Conservation (phyloP, 352 stramenopile genomes). For the Phytophthora hybrid region DNA sequence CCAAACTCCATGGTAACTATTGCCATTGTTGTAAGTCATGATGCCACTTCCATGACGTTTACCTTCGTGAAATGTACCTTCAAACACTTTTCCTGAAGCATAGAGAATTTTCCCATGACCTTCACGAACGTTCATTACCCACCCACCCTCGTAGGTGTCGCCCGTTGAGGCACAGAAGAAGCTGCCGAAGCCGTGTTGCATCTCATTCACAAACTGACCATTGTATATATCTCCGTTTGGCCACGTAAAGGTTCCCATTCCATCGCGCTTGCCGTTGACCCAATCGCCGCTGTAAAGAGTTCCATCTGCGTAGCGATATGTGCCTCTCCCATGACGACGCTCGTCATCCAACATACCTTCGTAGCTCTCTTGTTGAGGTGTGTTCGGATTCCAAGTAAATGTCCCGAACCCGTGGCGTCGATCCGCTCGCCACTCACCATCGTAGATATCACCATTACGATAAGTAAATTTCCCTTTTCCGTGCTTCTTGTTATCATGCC, state of each 20-base stretch:
- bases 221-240: conserved; percentile 88
- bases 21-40: conserved; percentile 86
- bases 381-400: conserved; percentile 71
- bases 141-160: conserved; percentile 83
- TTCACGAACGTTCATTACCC: conserved; percentile 83
- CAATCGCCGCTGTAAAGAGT: conserved; percentile 76
- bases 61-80: conserved; percentile 86
- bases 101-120: conserved; percentile 81
- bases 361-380: conserved; percentile 76
- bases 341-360: conserved; percentile 76
- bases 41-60: conserved; percentile 76
- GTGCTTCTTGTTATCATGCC: conserved; percentile 76
- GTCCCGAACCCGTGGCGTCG: conserved; percentile 59
- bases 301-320: conserved; percentile 70
- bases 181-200: conserved; percentile 81
- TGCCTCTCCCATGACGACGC: conserved; percentile 65
- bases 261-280: conserved; percentile 71
- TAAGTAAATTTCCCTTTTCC: conserved; percentile 84
- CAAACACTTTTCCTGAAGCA: conserved; percentile 83
- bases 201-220: conserved; percentile 81
- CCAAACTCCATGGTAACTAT: conserved; percentile 89
- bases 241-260: conserved; percentile 84
- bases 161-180: conserved; percentile 62
- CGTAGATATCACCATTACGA: conserved; percentile 85
- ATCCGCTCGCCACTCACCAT: conserved; percentile 74